Base-by-base conservation (phyloP, 805 yeast genomes). In the Kazachstania taianensis region DNA sequence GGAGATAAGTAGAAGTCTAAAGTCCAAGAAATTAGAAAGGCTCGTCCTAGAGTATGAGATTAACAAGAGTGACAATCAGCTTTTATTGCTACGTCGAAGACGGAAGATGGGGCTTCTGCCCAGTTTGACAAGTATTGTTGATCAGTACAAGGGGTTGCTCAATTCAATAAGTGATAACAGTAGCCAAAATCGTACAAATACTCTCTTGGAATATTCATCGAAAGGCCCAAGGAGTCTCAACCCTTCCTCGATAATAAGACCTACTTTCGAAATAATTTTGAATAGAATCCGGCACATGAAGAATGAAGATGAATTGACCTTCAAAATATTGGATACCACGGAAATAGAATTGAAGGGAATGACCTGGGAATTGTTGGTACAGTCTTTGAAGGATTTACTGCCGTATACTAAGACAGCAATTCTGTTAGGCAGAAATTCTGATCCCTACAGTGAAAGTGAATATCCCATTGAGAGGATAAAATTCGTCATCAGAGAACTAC, bases 1-100 rank as follows among this genome's bases (percentile, higher is more conserved):
- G 15, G 69, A 72, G 15, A 54, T 81, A 2, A 76, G 75, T 41
- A 41, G 59, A 6, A 69, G 67, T 46, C 66, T 79, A 34, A 67
- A 65, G 5, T 62, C 68, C 20, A 52, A 57, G 7, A 64, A 73
- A 38, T 54, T 81, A 19, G 66, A 77, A 5, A 62, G 84, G 26
- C 66, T 66, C 41, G 57, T 75, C 2, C 53, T 78, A 20, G 94
- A 83, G 48, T 73, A 75, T 48, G 72, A 72, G 35, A 42, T 75
- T 2, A 62, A 69, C 4, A 67, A 69, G 20, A 57, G 54, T 2
- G 52, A 48, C 7, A 52, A 53, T 26, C 45, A 41, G n/a, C 30
- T 47, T 13, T 25, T 45, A 5, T 25, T 52, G 2, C 15, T 45
- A 10, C 55, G 55, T 1, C 43, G 57, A 9, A 44, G 55, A 15